Base-by-base conservation (phyloP, 305 asterid genomes). In the Ilex paraguariensis region DNA sequence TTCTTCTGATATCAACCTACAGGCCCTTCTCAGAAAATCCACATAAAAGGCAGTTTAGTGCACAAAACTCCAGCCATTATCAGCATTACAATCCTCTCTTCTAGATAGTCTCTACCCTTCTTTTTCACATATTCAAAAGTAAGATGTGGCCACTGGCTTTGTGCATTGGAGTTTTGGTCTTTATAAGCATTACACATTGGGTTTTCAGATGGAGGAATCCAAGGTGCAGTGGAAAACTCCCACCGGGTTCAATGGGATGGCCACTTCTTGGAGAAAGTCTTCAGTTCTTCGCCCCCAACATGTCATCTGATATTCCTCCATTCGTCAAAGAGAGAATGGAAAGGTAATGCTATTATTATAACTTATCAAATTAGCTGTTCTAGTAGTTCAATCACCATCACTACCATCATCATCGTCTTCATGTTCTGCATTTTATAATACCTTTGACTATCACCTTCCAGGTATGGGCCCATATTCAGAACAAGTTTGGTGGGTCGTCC, bases 211-310 rank as follows among this genome's bases (percentile, higher is more conserved):
- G 96, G 95, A 58, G 77, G 64, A 74, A 84, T 67, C 95, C 90
- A 30, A 79, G 67, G 65, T 79, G 90, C 81, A 77, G 64, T 31
- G 95, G 91, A 30, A 59, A 73, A 45, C 84, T 86, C 61, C 95
- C 95, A 46, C 95, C 95, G n/a, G 95, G 96, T 56, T 86, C 95
- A 15, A 84, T 89, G 93, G 97, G 96, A 3, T 86, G 88, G 90
- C 96, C 96, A 7, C 81, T 89, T 56, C 73, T 87, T n/a, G 97
- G 95, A 3, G 93, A 89, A 66, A 80, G 85, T 48, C 73, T 89
- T 60, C 70, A 69, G 31, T 86, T 86, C 79, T 86, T 89, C 67
- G 75, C 87, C 33, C 84, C 95, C 0, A 73, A 56, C 70, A 66
- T 73, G 10, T 31, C 92, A 32, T 75, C 60, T 39, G 90, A 79